Evolutionary conservation across 768 basidiomycete species (phyloP).

Genomic region (Tricholoma bakamatsutake): DNA sequence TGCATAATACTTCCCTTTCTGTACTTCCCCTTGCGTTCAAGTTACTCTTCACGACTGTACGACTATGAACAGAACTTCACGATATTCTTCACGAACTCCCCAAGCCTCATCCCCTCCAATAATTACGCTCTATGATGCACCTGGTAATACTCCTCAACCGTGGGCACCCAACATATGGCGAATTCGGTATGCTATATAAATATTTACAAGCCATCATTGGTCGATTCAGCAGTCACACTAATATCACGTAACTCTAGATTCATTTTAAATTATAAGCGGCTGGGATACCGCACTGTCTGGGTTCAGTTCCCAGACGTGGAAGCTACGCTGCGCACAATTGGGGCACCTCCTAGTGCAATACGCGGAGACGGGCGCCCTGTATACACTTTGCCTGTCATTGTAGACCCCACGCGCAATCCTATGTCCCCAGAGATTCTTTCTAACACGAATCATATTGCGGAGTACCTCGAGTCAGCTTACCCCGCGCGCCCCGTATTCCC

Average conservation of each 20-base stretch:
- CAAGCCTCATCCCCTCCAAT: conserved; percentile 28
- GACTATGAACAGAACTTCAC: conserved; percentile 9
- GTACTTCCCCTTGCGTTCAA: neutral
- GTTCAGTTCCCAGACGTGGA: conserved; percentile 70
- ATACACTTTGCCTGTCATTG: conserved; percentile 66
- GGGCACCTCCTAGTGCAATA: conserved; percentile 50
- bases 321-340: conserved; percentile 47
- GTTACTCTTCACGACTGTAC: neutral
- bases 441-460: conserved; percentile 56
- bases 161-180: conserved; percentile 79
- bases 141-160: conserved; percentile 53
- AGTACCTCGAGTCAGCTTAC: conserved; percentile 65
- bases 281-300: conserved; percentile 66
- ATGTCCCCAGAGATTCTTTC: conserved; percentile 47
- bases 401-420: conserved; percentile 48
- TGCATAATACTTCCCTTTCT: neutral
- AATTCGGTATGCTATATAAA: conserved; percentile 48
- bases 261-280: conserved; percentile 71
- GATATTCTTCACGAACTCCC: conserved; percentile 11
- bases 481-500: conserved; percentile 69
- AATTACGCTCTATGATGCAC: conserved; percentile 65
- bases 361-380: conserved; percentile 54
- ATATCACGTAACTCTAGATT: conserved; percentile 34
- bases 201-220: neutral
- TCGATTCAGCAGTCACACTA: neutral